Base-by-base conservation (phyloP, 164 flowering plant species). In the Annona squamosa region DNA sequence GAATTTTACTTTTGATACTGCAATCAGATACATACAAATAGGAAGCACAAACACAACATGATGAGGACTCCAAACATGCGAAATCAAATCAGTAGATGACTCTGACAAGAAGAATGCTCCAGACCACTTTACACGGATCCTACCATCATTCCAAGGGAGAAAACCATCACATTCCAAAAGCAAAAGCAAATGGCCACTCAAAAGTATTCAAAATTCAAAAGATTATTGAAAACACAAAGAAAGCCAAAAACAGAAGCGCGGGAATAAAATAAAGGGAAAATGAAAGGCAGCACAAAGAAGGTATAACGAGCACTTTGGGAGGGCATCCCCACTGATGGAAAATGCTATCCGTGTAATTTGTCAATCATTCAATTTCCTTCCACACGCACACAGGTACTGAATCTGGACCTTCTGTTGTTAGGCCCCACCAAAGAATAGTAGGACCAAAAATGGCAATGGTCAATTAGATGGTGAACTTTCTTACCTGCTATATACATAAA, bases 61-160 rank as follows among this genome's bases (percentile, higher is more conserved):
- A 64, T 26, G 37, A 26, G 37, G 37, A 26, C 37, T 26, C 37
- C 37, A 26, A 47, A 57, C 46, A 62, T 73, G n/a, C 18, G 46
- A 63, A 62, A 63, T 17, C 69, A 6, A 71, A 71, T 65, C 73
- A 57, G 71, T 63, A 63, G 71, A 17, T 72, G 65, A 71, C 37
- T 68, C 74, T 52, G 57, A 70, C 70, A 63, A 71, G 71, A 65
- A 75, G 62, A 77, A 69, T 77, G 69, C 74, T 61, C 69, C 63
- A 67, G 67, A 41, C 71, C 69, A 66, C 78, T 80, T 75, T 75
- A 37, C 69, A 74, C 4, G 68, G 74, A 69, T 66, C 80, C 78
- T 73, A 70, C 74, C 76, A 66, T 74, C 80, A 76, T 74, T 73
- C 70, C 63, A 56, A 74, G 74, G 64, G 71, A 63, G 45, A 77